Evolutionary conservation across 495 filamentous ascomycete genomes (phyloP).

Genomic region (Xylaria venustula): DNA sequence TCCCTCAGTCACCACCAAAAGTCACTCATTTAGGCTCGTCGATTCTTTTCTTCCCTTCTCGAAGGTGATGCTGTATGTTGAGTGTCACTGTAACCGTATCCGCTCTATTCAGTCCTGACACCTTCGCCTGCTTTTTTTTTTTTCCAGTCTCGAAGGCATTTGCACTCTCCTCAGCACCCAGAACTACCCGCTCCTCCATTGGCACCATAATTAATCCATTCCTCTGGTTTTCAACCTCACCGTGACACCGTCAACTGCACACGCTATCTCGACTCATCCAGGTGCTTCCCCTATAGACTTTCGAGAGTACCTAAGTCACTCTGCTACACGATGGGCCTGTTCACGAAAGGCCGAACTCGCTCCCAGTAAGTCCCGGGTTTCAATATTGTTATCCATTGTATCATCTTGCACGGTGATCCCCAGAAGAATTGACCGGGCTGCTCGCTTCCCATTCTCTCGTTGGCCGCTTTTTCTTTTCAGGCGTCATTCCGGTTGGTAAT

Average conservation of each 20-base stretch:
- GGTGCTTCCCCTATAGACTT: neutral
- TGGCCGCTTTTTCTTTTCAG: no score
- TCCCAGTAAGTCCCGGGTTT: constrained; percentile 1
- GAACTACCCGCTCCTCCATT: neutral
- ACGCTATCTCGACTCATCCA: neutral
- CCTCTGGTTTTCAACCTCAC: neutral
- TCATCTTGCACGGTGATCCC: no score
- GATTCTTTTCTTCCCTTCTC: neutral
- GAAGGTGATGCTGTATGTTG: neutral
- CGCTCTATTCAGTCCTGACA: neutral
- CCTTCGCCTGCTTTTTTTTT: neutral
- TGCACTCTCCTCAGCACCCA: neutral
- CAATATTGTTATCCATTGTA: neutral
- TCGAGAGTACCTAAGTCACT: neutral
- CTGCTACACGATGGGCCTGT: neutral
- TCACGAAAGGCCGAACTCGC: constrained; percentile 7
- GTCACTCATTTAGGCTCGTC: neutral
- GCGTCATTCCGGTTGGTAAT: no score
- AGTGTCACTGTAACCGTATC: neutral
- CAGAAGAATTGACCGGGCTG: no score
- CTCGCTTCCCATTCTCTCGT: no score
- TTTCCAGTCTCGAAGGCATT: neutral
- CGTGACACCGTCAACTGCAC: neutral
- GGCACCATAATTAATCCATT: neutral
- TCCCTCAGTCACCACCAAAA: no score